Base-by-base conservation (phyloP, 345 rosid species). In the Syzygium jambos region DNA sequence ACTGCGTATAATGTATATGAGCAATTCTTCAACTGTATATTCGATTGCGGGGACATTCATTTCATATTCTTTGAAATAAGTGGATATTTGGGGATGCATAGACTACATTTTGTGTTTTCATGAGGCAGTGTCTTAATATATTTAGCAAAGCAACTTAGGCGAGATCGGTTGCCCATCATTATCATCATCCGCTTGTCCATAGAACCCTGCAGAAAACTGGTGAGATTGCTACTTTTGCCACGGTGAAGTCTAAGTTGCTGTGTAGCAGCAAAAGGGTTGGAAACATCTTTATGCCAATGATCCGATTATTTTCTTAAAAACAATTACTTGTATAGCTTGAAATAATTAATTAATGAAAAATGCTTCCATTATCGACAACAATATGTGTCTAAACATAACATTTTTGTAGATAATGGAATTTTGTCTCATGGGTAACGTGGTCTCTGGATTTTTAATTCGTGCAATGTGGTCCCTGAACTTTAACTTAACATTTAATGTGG, bases 1-100 rank as follows among this genome's bases (percentile, higher is more conserved):
- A 51, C 46, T 54, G 49, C 55, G 82, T 78, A 29, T 49, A 51
- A 11, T 86, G 85, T 53, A 41, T 56, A 54, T 7, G 27, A 41
- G 43, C 56, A 73, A 80, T 56, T 80, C 51, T 87, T 80, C 85
- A 80, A 78, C 51, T 80, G 85, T 87, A 87, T 78, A 87, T 78
- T 54, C 21, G 77, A 52, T 86, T 30, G 34, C 30, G n/a, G 30
- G 27, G 27, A 30, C 46, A 11, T 43, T 85, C 43, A 6, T 21
- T 51, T 56, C 19, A 55, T 55, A 85, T 85, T 85, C 65, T 14
- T 23, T 85, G 41, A 73, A 34, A 73, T 38, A 27, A 49, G 38
- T 83, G 49, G 49, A 38, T 73, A 41, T 38, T 27, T 8, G 46
- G 43, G 86, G 43, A 34, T 34, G 85, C 41, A 52, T n/a, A 11